Percentiles rank a stretch among this genome's conserved stretches.
phyloP scores from a whole-genome alignment of 2,329 filamentous ascomycete species.

The Chalaropsis ovoidea region DNA sequence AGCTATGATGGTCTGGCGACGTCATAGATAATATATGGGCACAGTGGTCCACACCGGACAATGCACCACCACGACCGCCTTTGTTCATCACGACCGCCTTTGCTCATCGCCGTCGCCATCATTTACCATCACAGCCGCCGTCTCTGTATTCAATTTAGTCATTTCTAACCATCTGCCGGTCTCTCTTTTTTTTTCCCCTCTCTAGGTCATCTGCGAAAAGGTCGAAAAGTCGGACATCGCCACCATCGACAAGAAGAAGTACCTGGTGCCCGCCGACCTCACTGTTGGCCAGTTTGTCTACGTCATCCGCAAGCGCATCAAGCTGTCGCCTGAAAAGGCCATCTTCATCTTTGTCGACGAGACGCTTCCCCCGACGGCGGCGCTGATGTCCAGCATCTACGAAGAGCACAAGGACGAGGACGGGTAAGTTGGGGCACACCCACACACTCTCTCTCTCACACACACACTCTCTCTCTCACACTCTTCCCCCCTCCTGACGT shows the following conservation, averaged over 20 bases:
- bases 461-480: no score
- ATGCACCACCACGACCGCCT: neutral
- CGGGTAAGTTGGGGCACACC: slow-evolving; percentile 39
- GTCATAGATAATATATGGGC: neutral
- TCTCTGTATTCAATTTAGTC: no score
- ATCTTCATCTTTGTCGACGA: slow-evolving; percentile 99
- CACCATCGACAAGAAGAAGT: slow-evolving; percentile 99
- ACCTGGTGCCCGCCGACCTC: slow-evolving; percentile 91
- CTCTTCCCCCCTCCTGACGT: neutral
- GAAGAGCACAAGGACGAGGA: slow-evolving; percentile 93
- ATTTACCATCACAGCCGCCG: neutral
- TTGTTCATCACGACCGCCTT: neutral
- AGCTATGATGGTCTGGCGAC: slow-evolving; percentile 13
- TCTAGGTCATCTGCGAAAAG: slow-evolving; percentile 96
- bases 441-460: no score
- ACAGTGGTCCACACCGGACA: neutral
- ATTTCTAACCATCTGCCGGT: neutral
- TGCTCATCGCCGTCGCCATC: neutral
- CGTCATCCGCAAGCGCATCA: slow-evolving; percentile 99
- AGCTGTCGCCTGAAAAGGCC: slow-evolving; percentile 98
- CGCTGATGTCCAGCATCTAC: slow-evolving; percentile 98
- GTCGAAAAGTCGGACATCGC: slow-evolving; percentile 99
- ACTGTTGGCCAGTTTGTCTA: slow-evolving; percentile 99
- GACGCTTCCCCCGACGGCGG: slow-evolving; percentile 89
- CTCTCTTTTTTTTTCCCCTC: neutral